Conservation (phyloP, 2,329 filamentous ascomycete species). For the Verticillium alfalfae region DNA sequence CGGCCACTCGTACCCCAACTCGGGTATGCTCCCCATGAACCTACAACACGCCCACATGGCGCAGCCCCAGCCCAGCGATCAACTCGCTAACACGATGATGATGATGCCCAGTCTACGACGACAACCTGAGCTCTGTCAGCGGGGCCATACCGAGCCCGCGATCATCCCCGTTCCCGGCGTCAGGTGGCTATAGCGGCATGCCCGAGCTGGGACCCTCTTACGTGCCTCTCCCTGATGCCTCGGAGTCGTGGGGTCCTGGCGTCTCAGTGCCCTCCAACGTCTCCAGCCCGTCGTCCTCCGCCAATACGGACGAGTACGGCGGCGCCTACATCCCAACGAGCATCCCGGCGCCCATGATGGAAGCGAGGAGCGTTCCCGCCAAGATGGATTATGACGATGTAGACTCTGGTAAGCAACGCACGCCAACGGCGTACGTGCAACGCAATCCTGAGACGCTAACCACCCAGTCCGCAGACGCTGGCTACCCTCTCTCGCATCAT, state of each 20-base stretch:
- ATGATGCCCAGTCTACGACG: slow-evolving; percentile 29
- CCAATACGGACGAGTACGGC: slow-evolving; percentile 40
- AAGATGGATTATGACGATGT: slow-evolving; percentile 34
- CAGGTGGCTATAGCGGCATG: slow-evolving; percentile 34
- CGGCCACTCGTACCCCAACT: slow-evolving; percentile 27
- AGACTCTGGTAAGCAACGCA: slow-evolving; percentile 10
- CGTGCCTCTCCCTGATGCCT: slow-evolving; percentile 32
- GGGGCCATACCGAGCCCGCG: slow-evolving; percentile 36
- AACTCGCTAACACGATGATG: not conserved
- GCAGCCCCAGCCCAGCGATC: not conserved
- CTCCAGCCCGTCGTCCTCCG: slow-evolving; percentile 47
- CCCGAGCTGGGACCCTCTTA: slow-evolving; percentile 35
- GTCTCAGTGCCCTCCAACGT: slow-evolving; percentile 41
- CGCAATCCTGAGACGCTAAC: slow-evolving; percentile 20
- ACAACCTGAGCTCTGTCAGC: slow-evolving; percentile 30
- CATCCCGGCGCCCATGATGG: slow-evolving; percentile 38
- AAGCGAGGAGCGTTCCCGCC: slow-evolving; percentile 23
- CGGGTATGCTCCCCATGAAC: not conserved
- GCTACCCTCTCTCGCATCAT: slow-evolving; percentile 23
- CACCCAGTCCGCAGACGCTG: slow-evolving; percentile 20
- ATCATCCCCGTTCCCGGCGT: slow-evolving; percentile 35
- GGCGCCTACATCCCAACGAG: slow-evolving; percentile 43
- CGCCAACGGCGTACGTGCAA: slow-evolving; percentile 8
- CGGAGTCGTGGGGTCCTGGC: slow-evolving; percentile 39
- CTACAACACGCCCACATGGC: not conserved